phyloP scores from a whole-genome alignment of 805 yeast species.

The Helenozyma rhizophorensis region DNA sequence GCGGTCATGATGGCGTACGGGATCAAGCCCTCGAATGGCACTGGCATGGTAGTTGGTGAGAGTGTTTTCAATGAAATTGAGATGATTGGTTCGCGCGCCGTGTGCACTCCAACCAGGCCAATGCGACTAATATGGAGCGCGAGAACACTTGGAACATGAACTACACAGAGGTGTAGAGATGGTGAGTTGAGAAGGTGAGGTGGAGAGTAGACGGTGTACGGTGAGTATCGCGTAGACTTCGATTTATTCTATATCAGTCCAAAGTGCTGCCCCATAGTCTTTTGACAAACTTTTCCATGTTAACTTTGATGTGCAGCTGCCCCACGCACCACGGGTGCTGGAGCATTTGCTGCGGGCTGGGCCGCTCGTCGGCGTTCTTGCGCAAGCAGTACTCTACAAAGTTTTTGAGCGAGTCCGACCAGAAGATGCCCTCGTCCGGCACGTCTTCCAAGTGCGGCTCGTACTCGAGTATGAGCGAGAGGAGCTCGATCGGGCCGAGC shows the following conservation, averaged over 20 bases:
- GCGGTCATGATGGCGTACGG: constrained; percentile 45
- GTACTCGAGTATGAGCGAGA: constrained; percentile 75
- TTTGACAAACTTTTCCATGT: constrained; percentile 81
- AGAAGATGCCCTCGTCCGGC: constrained; percentile 65
- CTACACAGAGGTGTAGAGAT: too few relatives aligned
- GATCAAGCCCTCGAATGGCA: constrained; percentile 45
- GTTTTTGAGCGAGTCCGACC: constrained; percentile 81
- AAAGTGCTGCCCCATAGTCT: constrained; percentile 55
- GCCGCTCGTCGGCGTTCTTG: constrained; percentile 75
- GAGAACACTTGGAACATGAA: too few relatives aligned
- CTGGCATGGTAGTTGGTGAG: constrained; percentile 29
- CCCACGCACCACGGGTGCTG: constrained; percentile 90
- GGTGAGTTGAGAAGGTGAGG: too few relatives aligned
- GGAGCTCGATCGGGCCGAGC: constrained; percentile 74
- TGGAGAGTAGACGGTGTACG: too few relatives aligned
- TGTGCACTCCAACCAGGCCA: constrained; percentile 4
- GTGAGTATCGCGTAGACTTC: too few relatives aligned
- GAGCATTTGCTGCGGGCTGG: constrained; percentile 91
- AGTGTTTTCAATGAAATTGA: constrained; percentile 4
- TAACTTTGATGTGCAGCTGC: constrained; percentile 65
- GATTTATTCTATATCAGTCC: too few relatives aligned
- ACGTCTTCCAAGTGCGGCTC: constrained; percentile 79
- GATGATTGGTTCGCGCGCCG: constrained; percentile 20
- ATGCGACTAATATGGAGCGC: too few relatives aligned
- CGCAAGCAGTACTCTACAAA: constrained; percentile 77